These are phyloP conservation scores for Plantago coronopus DNA, from an alignment of 305 asterid genomes.

Conservation along the genomic window DNA sequence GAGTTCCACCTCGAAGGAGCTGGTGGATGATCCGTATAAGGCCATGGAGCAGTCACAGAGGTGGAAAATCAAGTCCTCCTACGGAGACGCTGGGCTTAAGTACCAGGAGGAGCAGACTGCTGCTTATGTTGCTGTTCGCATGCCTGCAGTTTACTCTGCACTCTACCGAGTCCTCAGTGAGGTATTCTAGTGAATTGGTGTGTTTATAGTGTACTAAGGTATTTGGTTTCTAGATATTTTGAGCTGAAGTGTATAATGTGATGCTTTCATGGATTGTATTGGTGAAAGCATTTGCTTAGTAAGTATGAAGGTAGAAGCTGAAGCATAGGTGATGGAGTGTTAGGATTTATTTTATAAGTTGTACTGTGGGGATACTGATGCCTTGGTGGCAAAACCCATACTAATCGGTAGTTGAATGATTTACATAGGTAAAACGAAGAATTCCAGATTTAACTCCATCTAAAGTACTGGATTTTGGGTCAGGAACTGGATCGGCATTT, in stretches of 20 bases:
- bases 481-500: conserved; percentile 94
- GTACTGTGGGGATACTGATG: neutral
- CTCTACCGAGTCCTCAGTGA: conserved; percentile 78
- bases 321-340: neutral
- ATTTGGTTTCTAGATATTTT: too few species aligned
- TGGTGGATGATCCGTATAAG: conserved; percentile 77
- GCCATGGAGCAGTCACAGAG: conserved; percentile 63
- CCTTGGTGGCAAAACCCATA: conserved; percentile 1
- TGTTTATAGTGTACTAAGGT: neutral
- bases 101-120: conserved; percentile 78
- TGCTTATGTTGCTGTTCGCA: conserved; percentile 92
- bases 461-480: conserved; percentile 92
- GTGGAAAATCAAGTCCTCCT: conserved; percentile 67
- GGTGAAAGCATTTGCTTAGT: neutral
- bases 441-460: conserved; percentile 75
- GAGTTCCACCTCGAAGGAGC: conserved; percentile 65
- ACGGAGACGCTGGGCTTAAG: conserved; percentile 77
- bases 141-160: conserved; percentile 94
- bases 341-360: neutral
- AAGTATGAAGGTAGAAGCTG: too few species aligned
- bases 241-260: neutral
- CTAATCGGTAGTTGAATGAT: conserved; percentile 13
- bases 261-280: conserved; percentile 8
- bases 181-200: conserved; percentile 40
- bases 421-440: conserved; percentile 68